Conservation (phyloP, 495 filamentous ascomycete species). For the Amniculicola lignicola region DNA sequence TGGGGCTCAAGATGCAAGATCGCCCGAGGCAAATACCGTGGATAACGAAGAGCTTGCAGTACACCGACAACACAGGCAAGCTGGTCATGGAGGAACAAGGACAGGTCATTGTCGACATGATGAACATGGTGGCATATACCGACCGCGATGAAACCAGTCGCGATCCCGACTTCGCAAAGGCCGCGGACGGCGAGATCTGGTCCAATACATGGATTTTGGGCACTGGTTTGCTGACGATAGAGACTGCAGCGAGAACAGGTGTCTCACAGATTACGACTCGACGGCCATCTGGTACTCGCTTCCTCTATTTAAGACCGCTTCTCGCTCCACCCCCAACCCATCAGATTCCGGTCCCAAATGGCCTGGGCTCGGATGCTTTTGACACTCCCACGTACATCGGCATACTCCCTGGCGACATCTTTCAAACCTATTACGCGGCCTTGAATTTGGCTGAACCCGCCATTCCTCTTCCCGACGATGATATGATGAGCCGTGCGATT, state of each 20-base stretch:
- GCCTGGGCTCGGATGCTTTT: conserved; percentile 47
- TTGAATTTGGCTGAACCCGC: conserved; percentile 23
- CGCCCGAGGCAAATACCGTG: conserved; percentile 79
- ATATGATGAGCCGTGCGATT: conserved; percentile 71
- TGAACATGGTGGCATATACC: conserved; percentile 86
- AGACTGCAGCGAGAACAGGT: conserved; percentile 70
- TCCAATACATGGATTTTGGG: conserved; percentile 84
- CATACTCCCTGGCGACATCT: conserved; percentile 76
- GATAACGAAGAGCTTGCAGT: conserved; percentile 86
- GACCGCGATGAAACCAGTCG: conserved; percentile 71
- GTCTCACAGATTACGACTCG: conserved; percentile 77
- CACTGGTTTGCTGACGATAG: conserved; percentile 80
- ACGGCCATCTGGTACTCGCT: conserved; percentile 80
- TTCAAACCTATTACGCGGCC: conserved; percentile 76
- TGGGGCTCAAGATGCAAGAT: conserved; percentile 78
- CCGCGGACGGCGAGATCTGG: conserved; percentile 62
- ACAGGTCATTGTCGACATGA: conserved; percentile 89
- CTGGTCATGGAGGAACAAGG: conserved; percentile 86
- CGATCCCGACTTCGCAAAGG: conserved; percentile 59
- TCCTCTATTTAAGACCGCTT: conserved; percentile 68
- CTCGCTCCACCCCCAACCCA: conserved; percentile 65
- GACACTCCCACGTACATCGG: conserved; percentile 45
- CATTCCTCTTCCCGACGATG: conserved; percentile 79
- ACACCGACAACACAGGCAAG: conserved; percentile 66
- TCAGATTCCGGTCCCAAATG: conserved; percentile 55